Evolutionary conservation across 164 flowering plant species (phyloP).

Genomic region (Macadamia integrifolia): DNA sequence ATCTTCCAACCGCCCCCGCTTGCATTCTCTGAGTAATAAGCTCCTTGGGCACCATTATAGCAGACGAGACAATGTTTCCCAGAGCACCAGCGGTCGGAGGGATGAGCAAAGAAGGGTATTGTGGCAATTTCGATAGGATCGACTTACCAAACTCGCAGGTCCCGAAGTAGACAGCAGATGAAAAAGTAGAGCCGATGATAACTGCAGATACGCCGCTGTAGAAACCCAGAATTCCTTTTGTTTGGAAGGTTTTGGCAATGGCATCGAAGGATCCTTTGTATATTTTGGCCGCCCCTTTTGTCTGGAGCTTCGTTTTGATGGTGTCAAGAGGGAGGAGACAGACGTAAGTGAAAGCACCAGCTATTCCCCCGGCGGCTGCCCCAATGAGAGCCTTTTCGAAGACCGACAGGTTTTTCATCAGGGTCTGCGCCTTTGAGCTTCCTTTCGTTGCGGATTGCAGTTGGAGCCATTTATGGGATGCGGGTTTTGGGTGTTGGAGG

Average conservation of each 20-base stretch:
- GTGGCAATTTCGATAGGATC: constrained; percentile 44
- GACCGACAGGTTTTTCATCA: constrained; percentile 45
- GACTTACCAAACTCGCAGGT: constrained; percentile 98
- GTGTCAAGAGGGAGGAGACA: constrained; percentile 88
- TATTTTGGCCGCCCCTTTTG: constrained; percentile 64
- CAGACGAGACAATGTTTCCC: constrained; percentile 94
- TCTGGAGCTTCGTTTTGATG: constrained; percentile 88
- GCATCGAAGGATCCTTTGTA: constrained; percentile 70
- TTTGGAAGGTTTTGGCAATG: constrained; percentile 64
- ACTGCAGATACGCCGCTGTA: constrained; percentile 93
- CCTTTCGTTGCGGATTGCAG: constrained; percentile 26
- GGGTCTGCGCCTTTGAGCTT: constrained; percentile 26
- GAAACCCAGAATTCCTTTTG: constrained; percentile 71
- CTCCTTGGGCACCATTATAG: constrained; percentile 97
- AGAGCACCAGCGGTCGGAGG: constrained; percentile 98
- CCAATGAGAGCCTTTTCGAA: constrained; percentile 76
- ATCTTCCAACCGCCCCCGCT: constrained; percentile 79
- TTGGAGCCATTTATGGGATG: constrained; percentile 22
- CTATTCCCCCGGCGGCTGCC: constrained; percentile 76
- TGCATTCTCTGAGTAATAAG: constrained; percentile 92
- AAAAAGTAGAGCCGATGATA: constrained; percentile 73
- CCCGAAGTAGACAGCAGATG: constrained; percentile 92
- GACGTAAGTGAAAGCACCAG: constrained; percentile 90
- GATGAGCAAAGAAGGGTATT: constrained; percentile 57
- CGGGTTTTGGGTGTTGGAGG: constrained; percentile 14